Conservation (phyloP, 1,284 basidiomycete species). For the Ceratobasidium sp. region DNA sequence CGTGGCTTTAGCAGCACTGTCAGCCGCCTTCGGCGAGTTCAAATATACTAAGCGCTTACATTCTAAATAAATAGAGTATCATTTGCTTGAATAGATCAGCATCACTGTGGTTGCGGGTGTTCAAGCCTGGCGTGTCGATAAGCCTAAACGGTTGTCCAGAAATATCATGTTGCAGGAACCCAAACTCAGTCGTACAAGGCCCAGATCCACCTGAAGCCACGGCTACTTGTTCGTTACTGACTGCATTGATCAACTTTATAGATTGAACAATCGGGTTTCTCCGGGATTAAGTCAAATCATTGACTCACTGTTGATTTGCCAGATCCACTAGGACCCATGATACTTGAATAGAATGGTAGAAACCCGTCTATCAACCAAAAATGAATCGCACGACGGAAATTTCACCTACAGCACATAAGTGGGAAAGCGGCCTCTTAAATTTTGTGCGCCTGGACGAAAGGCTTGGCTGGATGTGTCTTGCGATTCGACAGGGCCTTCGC, state of each 20-base stretch:
- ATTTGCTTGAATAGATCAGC: neutral
- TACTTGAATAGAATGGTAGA: neutral
- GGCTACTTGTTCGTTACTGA: neutral
- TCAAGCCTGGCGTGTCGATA: constrained; percentile 22
- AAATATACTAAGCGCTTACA: neutral
- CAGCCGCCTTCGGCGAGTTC: neutral
- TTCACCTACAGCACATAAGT: neutral
- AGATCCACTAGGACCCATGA: constrained; percentile 17
- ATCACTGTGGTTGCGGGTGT: neutral
- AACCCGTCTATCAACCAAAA: neutral
- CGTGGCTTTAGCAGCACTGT: neutral
- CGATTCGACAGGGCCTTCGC: neutral
- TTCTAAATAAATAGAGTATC: neutral
- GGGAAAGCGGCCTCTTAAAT: neutral
- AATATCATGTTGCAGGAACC: neutral
- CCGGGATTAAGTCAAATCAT: neutral
- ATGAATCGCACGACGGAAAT: neutral
- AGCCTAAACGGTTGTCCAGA: neutral
- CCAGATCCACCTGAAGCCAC: neutral
- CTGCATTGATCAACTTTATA: constrained; percentile 15
- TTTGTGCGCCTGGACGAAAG: neutral
- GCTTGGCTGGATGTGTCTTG: neutral
- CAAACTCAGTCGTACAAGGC: constrained; percentile 6
- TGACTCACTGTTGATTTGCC: constrained; percentile 20
- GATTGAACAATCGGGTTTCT: neutral